phyloP scores from a whole-genome alignment of 1,139 yeast genomes.

The Geotrichum cucujoidarum region DNA sequence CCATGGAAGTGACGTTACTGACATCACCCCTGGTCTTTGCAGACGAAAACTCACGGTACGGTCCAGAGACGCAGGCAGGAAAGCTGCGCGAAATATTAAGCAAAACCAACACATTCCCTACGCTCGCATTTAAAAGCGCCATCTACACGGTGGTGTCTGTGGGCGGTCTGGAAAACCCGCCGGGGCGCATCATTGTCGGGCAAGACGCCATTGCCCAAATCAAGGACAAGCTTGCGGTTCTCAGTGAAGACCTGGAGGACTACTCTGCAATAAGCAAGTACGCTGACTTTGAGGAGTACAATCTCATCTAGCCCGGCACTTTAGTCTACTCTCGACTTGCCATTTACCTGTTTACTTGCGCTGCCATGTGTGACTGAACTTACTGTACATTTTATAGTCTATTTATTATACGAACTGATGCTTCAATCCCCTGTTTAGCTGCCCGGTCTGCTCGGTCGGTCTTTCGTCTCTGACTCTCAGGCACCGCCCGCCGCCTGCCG shows the following conservation, averaged over 20 bases:
- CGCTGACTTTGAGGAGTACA: constrained; percentile 22
- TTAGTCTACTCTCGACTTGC: no score
- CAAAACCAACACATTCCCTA: constrained; percentile 27
- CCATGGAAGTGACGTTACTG: constrained; percentile 31
- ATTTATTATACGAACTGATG: no score
- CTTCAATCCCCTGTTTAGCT: no score
- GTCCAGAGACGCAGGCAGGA: constrained; percentile 21
- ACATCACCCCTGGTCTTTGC: constrained; percentile 28
- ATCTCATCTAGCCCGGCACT: no score
- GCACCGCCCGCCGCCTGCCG: no score
- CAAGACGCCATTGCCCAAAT: constrained; percentile 31
- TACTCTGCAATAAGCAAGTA: constrained; percentile 24
- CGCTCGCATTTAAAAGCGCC: constrained; percentile 26
- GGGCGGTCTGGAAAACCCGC: constrained; percentile 36
- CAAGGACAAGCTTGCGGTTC: constrained; percentile 29
- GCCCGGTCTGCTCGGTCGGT: no score
- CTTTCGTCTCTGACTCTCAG: no score
- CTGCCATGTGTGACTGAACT: no score
- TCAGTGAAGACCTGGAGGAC: constrained; percentile 35
- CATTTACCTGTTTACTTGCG: no score
- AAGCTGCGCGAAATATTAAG: constrained; percentile 25
- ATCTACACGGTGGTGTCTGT: constrained; percentile 29
- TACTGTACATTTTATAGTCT: no score
- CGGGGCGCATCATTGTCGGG: constrained; percentile 32
- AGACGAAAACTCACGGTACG: constrained; percentile 22